Conservation (phyloP, 148 eudicot species). For the Chenopodium suecicum region DNA sequence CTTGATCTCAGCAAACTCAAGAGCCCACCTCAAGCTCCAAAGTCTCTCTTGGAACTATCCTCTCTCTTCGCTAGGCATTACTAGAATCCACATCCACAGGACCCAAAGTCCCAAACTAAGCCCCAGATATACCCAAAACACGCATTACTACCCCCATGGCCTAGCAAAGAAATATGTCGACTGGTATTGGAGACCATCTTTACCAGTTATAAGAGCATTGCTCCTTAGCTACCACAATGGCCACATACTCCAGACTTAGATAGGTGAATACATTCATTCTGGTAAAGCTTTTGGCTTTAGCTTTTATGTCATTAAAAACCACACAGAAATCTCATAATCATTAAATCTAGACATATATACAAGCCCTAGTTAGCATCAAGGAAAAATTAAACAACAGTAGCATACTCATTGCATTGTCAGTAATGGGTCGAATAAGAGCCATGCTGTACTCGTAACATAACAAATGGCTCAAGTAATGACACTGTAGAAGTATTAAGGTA, state of each 20-base stretch:
- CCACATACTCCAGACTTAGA: neutral
- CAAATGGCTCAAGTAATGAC: neutral
- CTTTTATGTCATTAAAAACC: neutral
- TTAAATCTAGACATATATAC: neutral
- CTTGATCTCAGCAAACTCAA: neutral
- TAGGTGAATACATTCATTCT: neutral
- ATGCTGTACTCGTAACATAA: neutral
- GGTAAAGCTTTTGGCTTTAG: neutral
- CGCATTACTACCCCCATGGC: neutral
- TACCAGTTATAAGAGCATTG: neutral
- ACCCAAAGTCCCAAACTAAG: neutral
- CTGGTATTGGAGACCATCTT: neutral
- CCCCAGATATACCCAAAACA: neutral
- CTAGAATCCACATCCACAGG: neutral
- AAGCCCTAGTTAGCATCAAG: neutral
- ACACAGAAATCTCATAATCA: neutral
- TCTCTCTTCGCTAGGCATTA: neutral
- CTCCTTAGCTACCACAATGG: neutral
- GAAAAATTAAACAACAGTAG: neutral
- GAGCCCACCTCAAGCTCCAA: neutral
- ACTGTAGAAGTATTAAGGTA: neutral
- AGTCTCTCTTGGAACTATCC: neutral
- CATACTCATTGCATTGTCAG: neutral
- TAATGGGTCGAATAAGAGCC: neutral
- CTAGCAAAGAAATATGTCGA: neutral